Evolutionary conservation across 1,284 basidiomycete species (phyloP).

Genomic region (Rhizoctonia solani): DNA sequence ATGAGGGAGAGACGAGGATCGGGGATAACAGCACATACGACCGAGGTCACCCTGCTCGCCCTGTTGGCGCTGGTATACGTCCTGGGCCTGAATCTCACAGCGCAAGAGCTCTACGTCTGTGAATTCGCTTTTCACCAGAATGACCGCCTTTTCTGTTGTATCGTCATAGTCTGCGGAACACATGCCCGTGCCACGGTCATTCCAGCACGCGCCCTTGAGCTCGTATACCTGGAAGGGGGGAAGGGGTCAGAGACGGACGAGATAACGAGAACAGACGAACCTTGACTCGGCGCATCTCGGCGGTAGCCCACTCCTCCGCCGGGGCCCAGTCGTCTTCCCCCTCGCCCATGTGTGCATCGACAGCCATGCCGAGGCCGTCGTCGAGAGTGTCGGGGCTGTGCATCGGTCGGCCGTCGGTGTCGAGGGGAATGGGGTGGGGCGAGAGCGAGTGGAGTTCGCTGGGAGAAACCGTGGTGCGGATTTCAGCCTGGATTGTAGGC

Average conservation of each 20-base stretch:
- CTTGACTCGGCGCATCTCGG: slow-evolving; percentile 45
- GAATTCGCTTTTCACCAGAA: slow-evolving; percentile 82
- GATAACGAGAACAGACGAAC: slow-evolving; percentile 35
- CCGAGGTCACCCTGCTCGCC: slow-evolving; percentile 52
- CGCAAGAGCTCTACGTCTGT: slow-evolving; percentile 70
- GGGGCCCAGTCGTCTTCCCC: slow-evolving; percentile 41
- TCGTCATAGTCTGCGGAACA: slow-evolving; percentile 87
- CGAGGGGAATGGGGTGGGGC: slow-evolving; percentile 12
- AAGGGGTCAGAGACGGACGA: slow-evolving; percentile 10
- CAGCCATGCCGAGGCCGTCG: slow-evolving; percentile 27
- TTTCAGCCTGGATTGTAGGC: neutral
- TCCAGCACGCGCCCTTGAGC: slow-evolving; percentile 85
- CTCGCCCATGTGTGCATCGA: slow-evolving; percentile 34
- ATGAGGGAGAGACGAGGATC: slow-evolving; percentile 22
- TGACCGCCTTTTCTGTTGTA: slow-evolving; percentile 73
- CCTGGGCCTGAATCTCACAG: slow-evolving; percentile 75
- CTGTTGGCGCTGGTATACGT: slow-evolving; percentile 92
- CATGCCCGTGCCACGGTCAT: slow-evolving; percentile 92
- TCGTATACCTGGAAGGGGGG: slow-evolving; percentile 75
- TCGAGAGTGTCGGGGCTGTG: slow-evolving; percentile 14
- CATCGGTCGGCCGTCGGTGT: neutral
- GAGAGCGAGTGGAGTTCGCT: slow-evolving; percentile 25
- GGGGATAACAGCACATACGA: slow-evolving; percentile 23
- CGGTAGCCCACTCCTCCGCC: slow-evolving; percentile 29
- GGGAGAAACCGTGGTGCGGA: slow-evolving; percentile 20